phyloP scores from a whole-genome alignment of 495 filamentous ascomycete species.

The Mytilinidion resinicola region DNA sequence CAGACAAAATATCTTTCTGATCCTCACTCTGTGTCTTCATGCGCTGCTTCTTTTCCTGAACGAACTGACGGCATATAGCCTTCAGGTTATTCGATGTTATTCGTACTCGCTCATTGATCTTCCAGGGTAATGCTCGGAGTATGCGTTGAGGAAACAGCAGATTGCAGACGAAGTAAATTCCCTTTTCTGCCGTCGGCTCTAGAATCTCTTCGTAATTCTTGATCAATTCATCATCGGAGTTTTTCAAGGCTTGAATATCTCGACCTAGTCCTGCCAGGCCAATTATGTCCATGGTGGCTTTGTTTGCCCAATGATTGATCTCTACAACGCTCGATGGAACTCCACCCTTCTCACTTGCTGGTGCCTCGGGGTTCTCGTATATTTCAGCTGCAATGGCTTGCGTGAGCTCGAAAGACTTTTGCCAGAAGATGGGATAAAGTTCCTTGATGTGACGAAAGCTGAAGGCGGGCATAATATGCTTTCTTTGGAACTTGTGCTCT shows the following conservation, averaged over 20 bases:
- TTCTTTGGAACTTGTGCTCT: constrained; percentile 34
- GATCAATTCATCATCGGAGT: constrained; percentile 29
- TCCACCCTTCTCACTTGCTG: not conserved
- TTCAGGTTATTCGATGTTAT: constrained; percentile 21
- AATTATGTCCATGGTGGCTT: constrained; percentile 36
- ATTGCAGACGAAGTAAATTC: constrained; percentile 44
- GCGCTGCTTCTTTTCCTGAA: constrained; percentile 33
- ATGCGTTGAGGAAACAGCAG: constrained; percentile 36
- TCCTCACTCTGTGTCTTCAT: constrained; percentile 27
- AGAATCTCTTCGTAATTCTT: constrained; percentile 40
- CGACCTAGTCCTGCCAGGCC: constrained; percentile 31
- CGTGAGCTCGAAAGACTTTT: constrained; percentile 43
- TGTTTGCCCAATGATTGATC: constrained; percentile 29
- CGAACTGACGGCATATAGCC: constrained; percentile 25
- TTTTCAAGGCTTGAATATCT: constrained; percentile 30
- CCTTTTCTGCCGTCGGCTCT: constrained; percentile 45
- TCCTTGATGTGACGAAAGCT: constrained; percentile 34
- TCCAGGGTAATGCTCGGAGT: constrained; percentile 30
- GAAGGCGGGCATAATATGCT: constrained; percentile 35
- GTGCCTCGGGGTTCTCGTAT: constrained; percentile 10
- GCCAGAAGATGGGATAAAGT: constrained; percentile 35
- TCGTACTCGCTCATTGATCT: constrained; percentile 22
- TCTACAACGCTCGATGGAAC: constrained; percentile 21
- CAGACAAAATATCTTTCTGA: constrained; percentile 33
- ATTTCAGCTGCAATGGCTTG: constrained; percentile 22